These are phyloP conservation scores for Babesia divergens DNA, from an alignment of 169 alveolate genomes.

Conservation along the genomic window DNA sequence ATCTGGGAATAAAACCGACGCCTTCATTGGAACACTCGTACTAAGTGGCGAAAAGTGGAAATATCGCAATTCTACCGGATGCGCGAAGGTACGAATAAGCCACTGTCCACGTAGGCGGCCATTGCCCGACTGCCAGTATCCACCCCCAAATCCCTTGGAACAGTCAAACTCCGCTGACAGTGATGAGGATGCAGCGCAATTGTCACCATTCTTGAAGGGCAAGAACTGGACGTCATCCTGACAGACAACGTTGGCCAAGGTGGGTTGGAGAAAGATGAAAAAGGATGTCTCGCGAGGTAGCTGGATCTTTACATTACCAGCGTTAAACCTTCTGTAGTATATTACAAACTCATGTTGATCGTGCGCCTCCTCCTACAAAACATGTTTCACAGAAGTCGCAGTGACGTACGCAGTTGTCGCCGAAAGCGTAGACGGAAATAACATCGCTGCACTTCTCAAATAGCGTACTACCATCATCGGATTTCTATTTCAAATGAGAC, in stretches of 20 bases:
- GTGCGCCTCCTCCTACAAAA: conserved; percentile 22
- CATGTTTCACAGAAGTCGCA: neutral
- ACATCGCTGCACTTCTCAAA: conserved; percentile 45
- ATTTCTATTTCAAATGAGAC: neutral
- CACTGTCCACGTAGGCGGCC: conserved; percentile 22
- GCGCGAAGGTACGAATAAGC: conserved; percentile 39
- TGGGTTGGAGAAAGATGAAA: conserved; percentile 51
- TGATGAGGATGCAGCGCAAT: conserved; percentile 57
- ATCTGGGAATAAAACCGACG: conserved; percentile 46
- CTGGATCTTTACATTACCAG: conserved; percentile 39
- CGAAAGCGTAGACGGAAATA: conserved; percentile 39
- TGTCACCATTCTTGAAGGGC: conserved; percentile 36
- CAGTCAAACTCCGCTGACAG: conserved; percentile 33
- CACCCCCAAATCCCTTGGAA: conserved; percentile 45
- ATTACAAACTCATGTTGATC: conserved; percentile 39
- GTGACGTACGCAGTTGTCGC: conserved; percentile 42
- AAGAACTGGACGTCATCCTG: conserved; percentile 46
- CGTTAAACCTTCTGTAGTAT: conserved; percentile 24
- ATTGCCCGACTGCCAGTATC: conserved; percentile 11
- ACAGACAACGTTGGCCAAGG: conserved; percentile 36
- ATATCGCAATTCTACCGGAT: conserved; percentile 45
- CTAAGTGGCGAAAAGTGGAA: conserved; percentile 49
- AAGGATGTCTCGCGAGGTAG: conserved; percentile 46
- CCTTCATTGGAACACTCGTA: conserved; percentile 24
- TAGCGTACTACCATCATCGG: conserved; percentile 11